These are phyloP conservation scores for Pseudevernia furfuracea DNA, from an alignment of 495 filamentous ascomycete species.

Conservation along the genomic window DNA sequence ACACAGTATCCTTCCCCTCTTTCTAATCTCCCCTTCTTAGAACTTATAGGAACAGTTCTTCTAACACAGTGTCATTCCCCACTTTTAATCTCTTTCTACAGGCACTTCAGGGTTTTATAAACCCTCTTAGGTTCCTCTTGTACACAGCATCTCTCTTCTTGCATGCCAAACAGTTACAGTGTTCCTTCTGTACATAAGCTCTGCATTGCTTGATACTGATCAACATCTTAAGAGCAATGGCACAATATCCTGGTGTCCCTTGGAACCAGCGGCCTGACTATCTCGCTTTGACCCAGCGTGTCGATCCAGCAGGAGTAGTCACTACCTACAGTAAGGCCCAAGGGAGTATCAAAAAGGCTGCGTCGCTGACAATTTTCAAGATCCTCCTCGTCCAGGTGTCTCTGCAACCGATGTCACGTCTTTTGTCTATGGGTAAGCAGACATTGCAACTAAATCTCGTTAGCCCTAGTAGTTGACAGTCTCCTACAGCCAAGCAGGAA, in stretches of 20 bases:
- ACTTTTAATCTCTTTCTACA: background rate
- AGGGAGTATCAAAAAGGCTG: background rate
- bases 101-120: background rate
- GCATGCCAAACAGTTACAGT: background rate
- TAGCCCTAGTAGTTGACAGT: background rate
- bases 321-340: background rate
- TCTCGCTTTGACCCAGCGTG: background rate
- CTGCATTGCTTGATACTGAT: background rate
- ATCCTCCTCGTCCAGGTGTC: background rate
- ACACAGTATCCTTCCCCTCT: background rate
- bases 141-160: background rate
- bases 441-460: background rate
- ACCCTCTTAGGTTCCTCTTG: background rate
- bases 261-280: background rate
- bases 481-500: constrained; percentile 2
- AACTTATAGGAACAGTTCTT: no score
- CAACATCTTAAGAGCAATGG: background rate
- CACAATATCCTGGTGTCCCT: background rate
- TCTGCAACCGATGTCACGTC: constrained; percentile 9
- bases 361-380: background rate
- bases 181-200: background rate
- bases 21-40: background rate
- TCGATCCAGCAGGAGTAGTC: background rate
- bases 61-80: background rate
- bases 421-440: constrained; percentile 12